Evolutionary conservation across 169 alveolate genomes (phyloP).

Genomic region (Eimeria sp.): DNA sequence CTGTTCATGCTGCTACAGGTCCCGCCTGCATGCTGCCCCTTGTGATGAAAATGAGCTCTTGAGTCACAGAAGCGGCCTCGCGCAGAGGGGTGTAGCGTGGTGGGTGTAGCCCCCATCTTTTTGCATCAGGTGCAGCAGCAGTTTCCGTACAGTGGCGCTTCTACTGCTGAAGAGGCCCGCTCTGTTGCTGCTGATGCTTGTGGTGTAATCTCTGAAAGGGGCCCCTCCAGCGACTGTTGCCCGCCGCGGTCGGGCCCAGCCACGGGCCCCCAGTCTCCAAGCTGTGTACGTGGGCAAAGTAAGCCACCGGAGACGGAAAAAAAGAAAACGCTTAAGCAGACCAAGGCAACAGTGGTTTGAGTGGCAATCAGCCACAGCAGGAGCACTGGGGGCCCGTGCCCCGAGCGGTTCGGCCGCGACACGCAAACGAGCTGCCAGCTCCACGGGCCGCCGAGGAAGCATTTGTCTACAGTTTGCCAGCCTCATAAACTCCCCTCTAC

Average conservation of each 20-base stretch:
- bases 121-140: slow-evolving; percentile 21
- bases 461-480: not conserved
- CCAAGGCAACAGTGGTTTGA: not conserved
- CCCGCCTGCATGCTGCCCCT: slow-evolving; percentile 5
- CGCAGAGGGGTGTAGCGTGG: slow-evolving; percentile 40
- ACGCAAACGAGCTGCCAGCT: not conserved
- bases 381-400: slow-evolving; percentile 28
- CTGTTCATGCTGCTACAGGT: not conserved
- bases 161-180: not conserved
- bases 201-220: not conserved
- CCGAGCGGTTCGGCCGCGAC: slow-evolving; percentile 39
- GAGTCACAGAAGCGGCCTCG: slow-evolving; percentile 33
- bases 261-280: slow-evolving; percentile 16
- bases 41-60: not conserved
- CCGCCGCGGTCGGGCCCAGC: slow-evolving; percentile 38
- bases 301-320: not conserved
- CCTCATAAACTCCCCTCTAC: not conserved
- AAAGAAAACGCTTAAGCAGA: not conserved
- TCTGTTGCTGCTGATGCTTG: not conserved
- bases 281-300: not conserved
- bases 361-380: not conserved
- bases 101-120: slow-evolving; percentile 39
- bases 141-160: not conserved
- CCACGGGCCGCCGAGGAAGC: not conserved
- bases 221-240: slow-evolving; percentile 1